A percentile compares a stretch with the other conserved stretches of the same genome.
Conservation (phyloP, 805 yeast genomes). For the Groenewaldozyma tartarivorans region DNA sequence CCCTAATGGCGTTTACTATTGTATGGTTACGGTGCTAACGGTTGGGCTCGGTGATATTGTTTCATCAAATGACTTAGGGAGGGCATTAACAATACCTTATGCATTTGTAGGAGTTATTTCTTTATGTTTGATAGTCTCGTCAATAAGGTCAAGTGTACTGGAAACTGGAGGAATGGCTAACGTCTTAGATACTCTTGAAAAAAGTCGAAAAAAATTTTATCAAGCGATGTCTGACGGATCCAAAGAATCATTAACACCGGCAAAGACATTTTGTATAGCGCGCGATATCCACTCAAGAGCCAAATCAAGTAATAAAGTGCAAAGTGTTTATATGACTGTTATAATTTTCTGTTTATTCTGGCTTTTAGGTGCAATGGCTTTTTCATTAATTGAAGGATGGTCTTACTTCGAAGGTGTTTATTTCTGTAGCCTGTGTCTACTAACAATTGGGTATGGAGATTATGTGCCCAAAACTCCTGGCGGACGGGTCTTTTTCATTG, state of each 20-base stretch:
- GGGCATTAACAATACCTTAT: conserved; percentile 51
- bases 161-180: conserved; percentile 54
- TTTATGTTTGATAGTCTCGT: conserved; percentile 64
- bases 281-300: conserved; percentile 35
- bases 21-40: conserved; percentile 65
- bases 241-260: conserved; percentile 31
- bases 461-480: conserved; percentile 51
- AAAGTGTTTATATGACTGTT: conserved; percentile 33
- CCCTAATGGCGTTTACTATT: conserved; percentile 64
- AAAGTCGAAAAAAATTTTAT: conserved; percentile 31
- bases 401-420: conserved; percentile 60
- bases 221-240: not conserved
- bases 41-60: conserved; percentile 72
- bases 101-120: conserved; percentile 62
- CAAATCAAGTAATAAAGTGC: conserved; percentile 3
- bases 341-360: conserved; percentile 45
- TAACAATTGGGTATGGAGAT: conserved; percentile 84
- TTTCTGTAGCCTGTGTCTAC: conserved; percentile 62
- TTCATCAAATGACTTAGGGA: conserved; percentile 44
- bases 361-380: conserved; percentile 64
- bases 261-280: conserved; percentile 44
- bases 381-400: conserved; percentile 58
- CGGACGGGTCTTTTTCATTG: conserved; percentile 63
- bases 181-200: conserved; percentile 57
- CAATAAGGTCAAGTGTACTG: conserved; percentile 56